phyloP scores from a whole-genome alignment of 208 protist species.

The Crithidia bombi region DNA sequence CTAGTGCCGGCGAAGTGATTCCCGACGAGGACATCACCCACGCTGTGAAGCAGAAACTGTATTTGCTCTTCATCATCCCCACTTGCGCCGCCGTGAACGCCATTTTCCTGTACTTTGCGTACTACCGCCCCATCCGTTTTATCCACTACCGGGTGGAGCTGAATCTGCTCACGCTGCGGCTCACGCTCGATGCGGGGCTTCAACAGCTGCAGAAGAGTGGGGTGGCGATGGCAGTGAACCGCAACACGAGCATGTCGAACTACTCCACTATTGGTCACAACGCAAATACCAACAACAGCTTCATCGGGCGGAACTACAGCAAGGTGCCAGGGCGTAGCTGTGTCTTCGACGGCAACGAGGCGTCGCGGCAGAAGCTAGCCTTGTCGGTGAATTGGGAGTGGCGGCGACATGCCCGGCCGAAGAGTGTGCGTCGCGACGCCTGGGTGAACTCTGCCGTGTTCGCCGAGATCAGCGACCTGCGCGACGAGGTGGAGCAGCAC shows the following conservation, averaged over 20 bases:
- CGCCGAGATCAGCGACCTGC: slow-evolving; percentile 53
- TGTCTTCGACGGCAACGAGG: slow-evolving; percentile 10
- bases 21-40: slow-evolving; percentile 34
- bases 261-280: slow-evolving; percentile 11
- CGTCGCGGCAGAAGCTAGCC: slow-evolving; percentile 13
- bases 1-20: slow-evolving; percentile 47
- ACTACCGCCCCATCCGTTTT: slow-evolving; percentile 77
- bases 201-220: slow-evolving; percentile 46
- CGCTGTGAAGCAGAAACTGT: slow-evolving; percentile 75
- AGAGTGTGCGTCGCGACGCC: slow-evolving; percentile 45
- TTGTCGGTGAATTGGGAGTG: slow-evolving; percentile 29
- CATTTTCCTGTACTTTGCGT: slow-evolving; percentile 72
- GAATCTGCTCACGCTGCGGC: slow-evolving; percentile 46
- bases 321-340: background rate
- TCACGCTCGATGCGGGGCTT: slow-evolving; percentile 31
- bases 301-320: background rate
- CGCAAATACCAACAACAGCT: slow-evolving; percentile 2
- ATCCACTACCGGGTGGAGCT: slow-evolving; percentile 73
- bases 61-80: slow-evolving; percentile 78
- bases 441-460: slow-evolving; percentile 55
- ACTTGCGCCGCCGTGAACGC: slow-evolving; percentile 42
- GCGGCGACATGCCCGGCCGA: slow-evolving; percentile 51
- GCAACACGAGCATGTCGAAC: slow-evolving; percentile 7
- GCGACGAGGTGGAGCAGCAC: slow-evolving; percentile 40
- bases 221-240: slow-evolving; percentile 18